Evolutionary conservation across 371 early-diverging fungal species (phyloP).

Genomic region (Syncephalastrum sp.): DNA sequence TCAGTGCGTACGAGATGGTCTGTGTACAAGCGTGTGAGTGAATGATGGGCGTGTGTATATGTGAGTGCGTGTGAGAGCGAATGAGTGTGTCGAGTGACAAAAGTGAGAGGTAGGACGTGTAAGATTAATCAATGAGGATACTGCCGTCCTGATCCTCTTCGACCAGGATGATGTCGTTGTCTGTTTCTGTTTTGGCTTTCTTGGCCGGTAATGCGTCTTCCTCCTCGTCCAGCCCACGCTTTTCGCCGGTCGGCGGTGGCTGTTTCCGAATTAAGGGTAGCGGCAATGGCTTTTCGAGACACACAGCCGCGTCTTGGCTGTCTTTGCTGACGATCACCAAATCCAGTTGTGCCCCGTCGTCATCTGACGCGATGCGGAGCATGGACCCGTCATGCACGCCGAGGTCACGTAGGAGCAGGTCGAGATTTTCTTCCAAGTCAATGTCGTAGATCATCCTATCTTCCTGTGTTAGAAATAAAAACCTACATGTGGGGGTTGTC

Average conservation of each 20-base stretch:
- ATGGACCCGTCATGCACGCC: conserved; percentile 59
- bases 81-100: no score
- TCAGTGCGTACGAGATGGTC: no score
- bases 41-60: no score
- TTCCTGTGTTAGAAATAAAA: neutral
- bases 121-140: no score
- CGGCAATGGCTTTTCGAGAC: conserved; percentile 3
- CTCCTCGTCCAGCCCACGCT: neutral
- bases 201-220: conserved; percentile 1
- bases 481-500: neutral
- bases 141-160: conserved; percentile 3
- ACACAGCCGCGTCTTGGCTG: neutral
- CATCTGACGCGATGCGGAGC: conserved; percentile 52
- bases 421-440: conserved; percentile 86
- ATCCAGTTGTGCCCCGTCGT: conserved; percentile 40
- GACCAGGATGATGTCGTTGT: neutral
- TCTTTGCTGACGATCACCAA: conserved; percentile 20
- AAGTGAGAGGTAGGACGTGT: no score
- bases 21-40: no score
- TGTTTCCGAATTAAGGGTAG: neutral
- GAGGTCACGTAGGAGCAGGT: conserved; percentile 55
- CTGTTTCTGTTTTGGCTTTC: neutral
- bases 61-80: no score
- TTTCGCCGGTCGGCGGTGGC: conserved; percentile 1
- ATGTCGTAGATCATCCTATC: conserved; percentile 82